These are phyloP conservation scores for Tulasnella sp. DNA, from an alignment of 768 basidiomycete genomes.

Conservation along the genomic window DNA sequence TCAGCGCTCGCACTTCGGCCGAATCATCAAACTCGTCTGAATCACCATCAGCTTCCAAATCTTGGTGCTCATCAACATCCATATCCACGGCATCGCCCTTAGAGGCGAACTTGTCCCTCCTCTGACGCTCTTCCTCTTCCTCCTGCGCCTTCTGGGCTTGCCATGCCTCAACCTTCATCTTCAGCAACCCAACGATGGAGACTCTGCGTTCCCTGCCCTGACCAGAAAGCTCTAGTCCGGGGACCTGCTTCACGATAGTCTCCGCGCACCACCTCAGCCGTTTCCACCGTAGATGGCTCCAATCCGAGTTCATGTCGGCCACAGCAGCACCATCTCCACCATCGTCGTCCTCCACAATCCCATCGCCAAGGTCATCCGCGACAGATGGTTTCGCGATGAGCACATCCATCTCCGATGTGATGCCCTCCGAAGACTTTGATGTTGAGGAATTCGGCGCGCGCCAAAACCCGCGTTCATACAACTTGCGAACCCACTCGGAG, in stretches of 20 bases:
- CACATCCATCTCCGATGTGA: slow-evolving; percentile 60
- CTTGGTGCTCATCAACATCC: slow-evolving; percentile 53
- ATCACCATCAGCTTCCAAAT: slow-evolving; percentile 38
- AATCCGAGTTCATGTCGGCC: slow-evolving; percentile 26
- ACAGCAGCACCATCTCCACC: slow-evolving; percentile 33
- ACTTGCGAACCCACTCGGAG: slow-evolving; percentile 88
- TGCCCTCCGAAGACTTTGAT: slow-evolving; percentile 20
- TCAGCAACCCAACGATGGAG: slow-evolving; percentile 56
- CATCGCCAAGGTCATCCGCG: slow-evolving; percentile 44
- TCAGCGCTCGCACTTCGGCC: slow-evolving; percentile 66
- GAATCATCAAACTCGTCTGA: slow-evolving; percentile 58
- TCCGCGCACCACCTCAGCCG: slow-evolving; percentile 62
- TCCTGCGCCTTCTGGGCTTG: slow-evolving; percentile 57
- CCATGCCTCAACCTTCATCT: slow-evolving; percentile 61
- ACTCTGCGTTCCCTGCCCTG: slow-evolving; percentile 38
- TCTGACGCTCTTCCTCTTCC: slow-evolving; percentile 55
- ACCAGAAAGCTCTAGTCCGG: slow-evolving; percentile 51
- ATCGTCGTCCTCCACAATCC: slow-evolving; percentile 70
- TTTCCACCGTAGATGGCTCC: slow-evolving; percentile 57
- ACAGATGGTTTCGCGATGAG: slow-evolving; percentile 36
- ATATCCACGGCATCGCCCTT: slow-evolving; percentile 54
- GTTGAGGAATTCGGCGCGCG: slow-evolving; percentile 54
- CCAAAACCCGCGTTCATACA: slow-evolving; percentile 95
- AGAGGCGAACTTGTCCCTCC: slow-evolving; percentile 43
- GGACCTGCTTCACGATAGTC: slow-evolving; percentile 54